phyloP scores from a whole-genome alignment of 371 early-diverging fungal species.

The Apophysomyces sp. region DNA sequence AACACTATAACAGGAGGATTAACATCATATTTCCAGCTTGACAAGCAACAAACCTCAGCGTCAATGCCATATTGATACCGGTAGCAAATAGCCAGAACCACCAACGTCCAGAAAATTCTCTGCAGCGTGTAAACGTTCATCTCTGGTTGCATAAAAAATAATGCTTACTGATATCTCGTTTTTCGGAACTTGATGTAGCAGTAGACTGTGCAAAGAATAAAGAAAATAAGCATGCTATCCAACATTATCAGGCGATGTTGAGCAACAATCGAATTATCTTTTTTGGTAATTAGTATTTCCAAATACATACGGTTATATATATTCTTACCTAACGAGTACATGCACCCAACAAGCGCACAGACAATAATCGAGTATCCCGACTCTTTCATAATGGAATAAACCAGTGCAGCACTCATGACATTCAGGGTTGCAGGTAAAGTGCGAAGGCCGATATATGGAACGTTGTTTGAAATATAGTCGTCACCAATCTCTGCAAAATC shows the following conservation, averaged over 20 bases:
- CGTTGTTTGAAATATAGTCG: slow-evolving; percentile 81
- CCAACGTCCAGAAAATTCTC: slow-evolving; percentile 64
- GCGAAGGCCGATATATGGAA: slow-evolving; percentile 89
- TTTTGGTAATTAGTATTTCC: not conserved
- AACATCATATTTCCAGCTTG: not conserved
- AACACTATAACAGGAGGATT: slow-evolving; percentile 55
- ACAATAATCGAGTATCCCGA: slow-evolving; percentile 82
- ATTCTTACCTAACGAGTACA: slow-evolving; percentile 79
- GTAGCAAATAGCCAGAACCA: slow-evolving; percentile 77
- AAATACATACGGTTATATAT: slow-evolving; percentile 1
- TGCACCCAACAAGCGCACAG: slow-evolving; percentile 69
- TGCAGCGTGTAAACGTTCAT: slow-evolving; percentile 20
- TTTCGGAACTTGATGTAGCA: slow-evolving; percentile 87
- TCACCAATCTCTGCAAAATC: slow-evolving; percentile 94
- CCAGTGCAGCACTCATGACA: slow-evolving; percentile 73
- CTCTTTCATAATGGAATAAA: slow-evolving; percentile 83
- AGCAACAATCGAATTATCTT: slow-evolving; percentile 88
- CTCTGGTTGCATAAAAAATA: not conserved
- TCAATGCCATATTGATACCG: slow-evolving; percentile 69
- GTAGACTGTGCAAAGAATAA: slow-evolving; percentile 79
- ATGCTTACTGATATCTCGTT: slow-evolving; percentile 60
- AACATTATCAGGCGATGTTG: slow-evolving; percentile 93
- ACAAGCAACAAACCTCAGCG: slow-evolving; percentile 49
- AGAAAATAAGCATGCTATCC: slow-evolving; percentile 92
- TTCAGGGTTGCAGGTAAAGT: slow-evolving; percentile 82